Evolutionary conservation across 2,329 filamentous ascomycete genomes (phyloP).

Genomic region (Ascosphaera apis): DNA sequence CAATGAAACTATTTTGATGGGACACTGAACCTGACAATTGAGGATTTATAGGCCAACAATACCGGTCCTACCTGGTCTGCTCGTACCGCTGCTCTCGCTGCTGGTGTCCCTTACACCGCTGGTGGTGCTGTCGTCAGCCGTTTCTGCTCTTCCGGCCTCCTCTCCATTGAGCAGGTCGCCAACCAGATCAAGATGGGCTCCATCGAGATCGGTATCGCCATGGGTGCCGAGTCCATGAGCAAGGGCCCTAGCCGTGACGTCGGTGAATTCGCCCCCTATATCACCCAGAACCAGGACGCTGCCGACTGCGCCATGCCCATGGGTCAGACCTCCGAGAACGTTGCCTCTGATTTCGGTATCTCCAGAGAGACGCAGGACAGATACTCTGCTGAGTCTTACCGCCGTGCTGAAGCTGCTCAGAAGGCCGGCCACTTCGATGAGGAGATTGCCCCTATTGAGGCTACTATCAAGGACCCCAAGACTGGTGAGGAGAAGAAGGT

Average conservation of each 20-base stretch:
- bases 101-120: slow-evolving; percentile 80
- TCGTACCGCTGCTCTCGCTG: slow-evolving; percentile 69
- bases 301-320: slow-evolving; percentile 80
- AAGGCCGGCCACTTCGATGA: slow-evolving; percentile 81
- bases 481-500: slow-evolving; percentile 55
- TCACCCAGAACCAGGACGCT: slow-evolving; percentile 55
- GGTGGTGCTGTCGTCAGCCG: slow-evolving; percentile 68
- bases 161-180: slow-evolving; percentile 86
- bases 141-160: slow-evolving; percentile 92
- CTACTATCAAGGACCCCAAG: slow-evolving; percentile 63
- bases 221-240: slow-evolving; percentile 81
- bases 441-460: slow-evolving; percentile 76
- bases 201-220: slow-evolving; percentile 70
- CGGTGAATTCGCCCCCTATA: slow-evolving; percentile 49
- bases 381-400: slow-evolving; percentile 71
- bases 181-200: slow-evolving; percentile 57
- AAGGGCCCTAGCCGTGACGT: slow-evolving; percentile 45
- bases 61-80: slow-evolving; percentile 73
- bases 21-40: slow-evolving; percentile 10
- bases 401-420: slow-evolving; percentile 69
- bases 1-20: no score
- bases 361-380: slow-evolving; percentile 57
- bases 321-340: slow-evolving; percentile 96
- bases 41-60: slow-evolving; percentile 40
- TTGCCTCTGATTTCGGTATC: slow-evolving; percentile 74